Evolutionary conservation across 208 protist genomes (phyloP).

Genomic region (Porcisia hertigi): DNA sequence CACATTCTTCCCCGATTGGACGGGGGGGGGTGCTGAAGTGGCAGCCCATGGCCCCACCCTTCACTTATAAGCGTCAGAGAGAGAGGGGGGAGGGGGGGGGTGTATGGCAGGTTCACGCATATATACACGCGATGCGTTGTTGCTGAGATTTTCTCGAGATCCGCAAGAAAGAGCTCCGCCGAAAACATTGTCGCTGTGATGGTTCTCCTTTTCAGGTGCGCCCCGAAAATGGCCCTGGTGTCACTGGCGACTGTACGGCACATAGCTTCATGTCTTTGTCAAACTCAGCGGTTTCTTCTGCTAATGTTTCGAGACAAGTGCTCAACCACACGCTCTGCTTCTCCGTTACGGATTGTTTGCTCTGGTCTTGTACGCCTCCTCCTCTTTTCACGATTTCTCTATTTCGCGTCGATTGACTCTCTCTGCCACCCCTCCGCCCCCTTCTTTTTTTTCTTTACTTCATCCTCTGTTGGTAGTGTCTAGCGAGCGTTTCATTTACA

Average conservation of each 20-base stretch:
- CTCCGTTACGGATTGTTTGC: not conserved
- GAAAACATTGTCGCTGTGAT: not conserved
- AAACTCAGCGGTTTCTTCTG: not conserved
- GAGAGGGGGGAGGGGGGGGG: not conserved
- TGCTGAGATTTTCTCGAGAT: not conserved
- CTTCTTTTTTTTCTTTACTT: not conserved
- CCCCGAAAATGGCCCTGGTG: not conserved
- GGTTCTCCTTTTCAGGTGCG: not conserved
- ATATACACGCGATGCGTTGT: not conserved
- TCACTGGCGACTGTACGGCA: not conserved
- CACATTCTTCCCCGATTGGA: not conserved
- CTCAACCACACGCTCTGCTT: not conserved
- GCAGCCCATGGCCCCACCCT: not conserved
- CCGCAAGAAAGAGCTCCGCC: too few species aligned
- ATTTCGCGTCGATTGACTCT: not conserved
- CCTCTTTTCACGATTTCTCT: not conserved
- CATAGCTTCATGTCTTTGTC: not conserved
- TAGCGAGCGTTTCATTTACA: not conserved
- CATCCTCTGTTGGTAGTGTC: not conserved
- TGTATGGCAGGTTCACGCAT: not conserved
- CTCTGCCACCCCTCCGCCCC: not conserved
- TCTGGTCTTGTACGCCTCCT: not conserved
- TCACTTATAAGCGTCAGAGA: not conserved
- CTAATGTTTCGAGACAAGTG: not conserved
- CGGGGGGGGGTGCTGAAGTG: not conserved